Base-by-base conservation (phyloP, 352 stramenopile genomes). In the Pythium brachiatum region DNA sequence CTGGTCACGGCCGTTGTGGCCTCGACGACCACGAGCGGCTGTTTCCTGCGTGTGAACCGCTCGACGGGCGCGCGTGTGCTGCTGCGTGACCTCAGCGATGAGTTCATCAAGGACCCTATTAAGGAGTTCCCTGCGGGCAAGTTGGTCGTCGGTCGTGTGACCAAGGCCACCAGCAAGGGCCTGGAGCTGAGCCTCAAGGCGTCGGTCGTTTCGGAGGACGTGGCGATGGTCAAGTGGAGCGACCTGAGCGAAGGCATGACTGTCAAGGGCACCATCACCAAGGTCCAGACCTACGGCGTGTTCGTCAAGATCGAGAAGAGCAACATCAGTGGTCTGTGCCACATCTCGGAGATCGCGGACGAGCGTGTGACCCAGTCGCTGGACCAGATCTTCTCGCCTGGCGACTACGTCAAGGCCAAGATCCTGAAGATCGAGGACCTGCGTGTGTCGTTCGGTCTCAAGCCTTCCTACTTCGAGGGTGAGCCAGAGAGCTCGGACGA, bases 351-450 rank as follows among this genome's bases (percentile, higher is more conserved):
- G 78, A 88, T 98, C 63, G 95, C 91, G 39, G 96, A 99, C 60
- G 88, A 97, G 55, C 97, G 92, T 56, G 84, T 98, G 62, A 97
- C 94, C 47, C 95, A 97, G 63, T 61, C 86, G 65, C 74, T 99
- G 46, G 85, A 90, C 60, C 82, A 94, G 66, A 78, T 99, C 31
- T 99, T 98, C 69, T 86, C 90, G 44, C 89, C 94, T 51, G 95
- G 95, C 44, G 96, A 99, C 78, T 96, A 98, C 62, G 94, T 98
- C 23, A 98, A 98, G 82, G 86, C 96, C n/a, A 93, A 98, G 61
- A 89, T 99, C 34, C 69, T 99, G 21, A 98, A 97, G 76, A 89
- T 97, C 46, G 91, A 98, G 53, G 73, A 89, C 39, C 85, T 89
- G 34, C 87, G 90, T 38, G 78, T 99, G 29, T 97, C 89, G 27